These are phyloP conservation scores for Botrytis paeoniae DNA, from an alignment of 2,329 filamentous ascomycete genomes.

Conservation along the genomic window DNA sequence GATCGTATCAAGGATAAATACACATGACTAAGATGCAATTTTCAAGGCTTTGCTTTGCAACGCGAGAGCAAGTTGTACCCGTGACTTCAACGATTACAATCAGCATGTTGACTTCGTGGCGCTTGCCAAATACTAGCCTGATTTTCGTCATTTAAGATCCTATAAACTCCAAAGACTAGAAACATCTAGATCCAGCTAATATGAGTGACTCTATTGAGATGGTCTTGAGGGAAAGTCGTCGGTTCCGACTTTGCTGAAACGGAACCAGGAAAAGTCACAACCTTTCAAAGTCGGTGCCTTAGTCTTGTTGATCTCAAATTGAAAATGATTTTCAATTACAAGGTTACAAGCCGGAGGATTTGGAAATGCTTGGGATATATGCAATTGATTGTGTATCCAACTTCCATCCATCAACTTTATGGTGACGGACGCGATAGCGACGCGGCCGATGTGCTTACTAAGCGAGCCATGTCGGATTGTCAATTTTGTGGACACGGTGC, in stretches of 20 bases:
- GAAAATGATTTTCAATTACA: background rate
- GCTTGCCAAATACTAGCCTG: background rate
- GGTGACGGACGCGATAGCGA: background rate
- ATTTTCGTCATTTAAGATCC: background rate
- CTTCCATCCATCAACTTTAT: background rate
- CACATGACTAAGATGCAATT: too few relatives aligned
- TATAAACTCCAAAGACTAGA: background rate
- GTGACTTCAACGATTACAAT: background rate
- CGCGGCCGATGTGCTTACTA: background rate
- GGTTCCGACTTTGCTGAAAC: background rate
- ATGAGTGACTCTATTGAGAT: background rate
- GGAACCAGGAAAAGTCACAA: background rate
- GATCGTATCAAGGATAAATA: too few relatives aligned
- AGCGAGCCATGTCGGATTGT: background rate
- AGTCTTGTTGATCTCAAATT: background rate
- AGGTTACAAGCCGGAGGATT: fast-evolving
- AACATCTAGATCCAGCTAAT: background rate
- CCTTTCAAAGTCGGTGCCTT: background rate
- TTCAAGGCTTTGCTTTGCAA: too few relatives aligned
- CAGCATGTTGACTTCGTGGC: background rate
- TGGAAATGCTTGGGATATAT: background rate
- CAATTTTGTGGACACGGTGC: slow-evolving; percentile 17
- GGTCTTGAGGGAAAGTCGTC: background rate
- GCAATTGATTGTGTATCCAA: background rate
- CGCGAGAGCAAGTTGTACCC: too few relatives aligned